A percentile compares a stretch with the other conserved stretches of the same genome.
Evolutionary conservation across 768 basidiomycete genomes (phyloP).

Genomic region (Lentinula detonsa): DNA sequence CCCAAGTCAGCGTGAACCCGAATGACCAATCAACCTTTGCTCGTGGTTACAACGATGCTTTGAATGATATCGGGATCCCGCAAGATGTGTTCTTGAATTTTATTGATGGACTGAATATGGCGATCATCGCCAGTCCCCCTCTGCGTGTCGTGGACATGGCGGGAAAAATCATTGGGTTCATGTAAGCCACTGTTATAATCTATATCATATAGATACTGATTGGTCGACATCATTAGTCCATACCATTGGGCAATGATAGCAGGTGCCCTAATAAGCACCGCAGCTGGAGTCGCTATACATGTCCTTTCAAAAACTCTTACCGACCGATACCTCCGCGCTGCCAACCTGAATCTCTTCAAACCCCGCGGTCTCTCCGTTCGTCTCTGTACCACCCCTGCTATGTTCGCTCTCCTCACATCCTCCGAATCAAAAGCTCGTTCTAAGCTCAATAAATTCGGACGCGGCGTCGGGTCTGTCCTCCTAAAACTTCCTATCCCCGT

Average conservation of each 20-base stretch:
- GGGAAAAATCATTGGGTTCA: slow-evolving; percentile 15
- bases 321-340: slow-evolving; percentile 17
- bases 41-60: slow-evolving; percentile 12
- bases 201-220: background rate
- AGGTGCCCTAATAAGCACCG: slow-evolving; percentile 5
- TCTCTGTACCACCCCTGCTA: slow-evolving; percentile 16
- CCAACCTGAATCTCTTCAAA: slow-evolving; percentile 16
- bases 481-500: slow-evolving; percentile 10
- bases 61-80: slow-evolving; percentile 10
- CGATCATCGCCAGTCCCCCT: slow-evolving; percentile 19
- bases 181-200: slow-evolving; percentile 9
- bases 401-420: slow-evolving; percentile 12
- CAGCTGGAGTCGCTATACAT: slow-evolving; percentile 12
- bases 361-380: slow-evolving; percentile 19
- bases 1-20: slow-evolving; percentile 11
- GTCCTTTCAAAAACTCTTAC: slow-evolving; percentile 18
- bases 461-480: slow-evolving; percentile 11
- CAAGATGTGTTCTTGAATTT: slow-evolving; percentile 16
- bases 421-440: slow-evolving; percentile 1
- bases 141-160: slow-evolving; percentile 15
- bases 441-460: slow-evolving; percentile 11
- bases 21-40: slow-evolving; percentile 14
- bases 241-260: slow-evolving; percentile 13
- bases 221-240: too few species aligned
- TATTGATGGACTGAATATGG: slow-evolving; percentile 18